phyloP scores from a whole-genome alignment of 2,329 filamentous ascomycete genomes.

The Ustilaginoidea virens region DNA sequence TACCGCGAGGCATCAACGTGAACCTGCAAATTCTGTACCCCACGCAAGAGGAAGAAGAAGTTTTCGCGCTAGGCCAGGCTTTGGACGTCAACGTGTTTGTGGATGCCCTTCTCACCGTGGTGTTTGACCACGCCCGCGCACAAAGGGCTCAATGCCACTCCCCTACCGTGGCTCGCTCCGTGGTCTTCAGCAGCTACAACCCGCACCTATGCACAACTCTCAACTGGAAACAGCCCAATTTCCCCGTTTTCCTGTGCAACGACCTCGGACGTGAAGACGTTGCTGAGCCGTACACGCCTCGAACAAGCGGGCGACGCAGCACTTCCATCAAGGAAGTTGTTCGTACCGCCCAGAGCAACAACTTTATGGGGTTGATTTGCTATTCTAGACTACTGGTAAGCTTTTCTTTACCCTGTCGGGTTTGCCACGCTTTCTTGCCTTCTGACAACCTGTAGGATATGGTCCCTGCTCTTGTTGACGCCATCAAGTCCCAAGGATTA shows the following conservation, averaged over 20 bases:
- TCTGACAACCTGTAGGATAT: conserved; percentile 52
- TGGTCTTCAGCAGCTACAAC: conserved; percentile 92
- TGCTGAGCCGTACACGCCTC: conserved; percentile 20
- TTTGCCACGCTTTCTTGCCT: conserved; percentile 5
- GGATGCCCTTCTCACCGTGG: conserved; percentile 66
- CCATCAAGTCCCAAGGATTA: conserved; percentile 86
- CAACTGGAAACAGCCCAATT: conserved; percentile 99
- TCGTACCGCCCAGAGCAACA: conserved; percentile 83
- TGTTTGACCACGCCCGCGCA: conserved; percentile 78
- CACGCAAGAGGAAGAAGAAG: conserved; percentile 54
- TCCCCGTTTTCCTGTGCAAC: conserved; percentile 90
- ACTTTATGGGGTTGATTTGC: conserved; percentile 95
- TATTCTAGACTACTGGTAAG: conserved; percentile 71
- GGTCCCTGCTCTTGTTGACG: conserved; percentile 80
- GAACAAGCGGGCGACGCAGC: conserved; percentile 52
- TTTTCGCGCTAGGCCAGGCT: conserved; percentile 54
- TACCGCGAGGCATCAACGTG: conserved; percentile 70
- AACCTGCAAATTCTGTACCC: conserved; percentile 91
- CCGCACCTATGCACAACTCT: conserved; percentile 78
- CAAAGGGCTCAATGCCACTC: conserved; percentile 47
- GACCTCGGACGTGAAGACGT: conserved; percentile 56
- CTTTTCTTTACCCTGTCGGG: conserved; percentile 8
- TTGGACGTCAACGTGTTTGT: conserved; percentile 76
- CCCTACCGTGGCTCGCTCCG: conserved; percentile 60
- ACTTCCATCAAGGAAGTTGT: conserved; percentile 92